Conservation (phyloP, 345 rosid species). For the Bruguiera parviflora region DNA sequence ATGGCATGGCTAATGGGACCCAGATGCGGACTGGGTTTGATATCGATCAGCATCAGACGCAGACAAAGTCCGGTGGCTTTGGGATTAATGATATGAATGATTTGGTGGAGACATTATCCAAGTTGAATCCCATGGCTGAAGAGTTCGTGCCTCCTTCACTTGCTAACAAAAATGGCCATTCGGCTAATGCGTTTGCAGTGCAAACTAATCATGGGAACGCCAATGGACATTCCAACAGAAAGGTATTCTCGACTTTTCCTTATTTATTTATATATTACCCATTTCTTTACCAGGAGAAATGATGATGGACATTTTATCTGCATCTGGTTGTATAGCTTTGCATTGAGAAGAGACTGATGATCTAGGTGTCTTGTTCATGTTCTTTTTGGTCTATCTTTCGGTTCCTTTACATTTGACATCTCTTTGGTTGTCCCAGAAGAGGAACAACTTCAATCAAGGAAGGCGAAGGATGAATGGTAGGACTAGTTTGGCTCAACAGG, state of each 20-base stretch:
- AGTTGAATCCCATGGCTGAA: constrained; percentile 92
- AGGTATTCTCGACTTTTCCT: constrained; percentile 44
- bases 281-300: neutral
- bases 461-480: constrained; percentile 74
- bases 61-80: constrained; percentile 26
- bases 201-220: constrained; percentile 45
- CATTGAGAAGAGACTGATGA: neutral
- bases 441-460: constrained; percentile 60
- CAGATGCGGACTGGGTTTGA: constrained; percentile 38
- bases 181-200: constrained; percentile 48
- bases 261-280: neutral
- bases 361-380: neutral
- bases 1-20: constrained; percentile 24
- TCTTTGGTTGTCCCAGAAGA: constrained; percentile 47
- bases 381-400: neutral
- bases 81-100: constrained; percentile 59
- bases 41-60: constrained; percentile 24
- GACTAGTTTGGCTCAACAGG: constrained; percentile 84
- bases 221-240: constrained; percentile 51
- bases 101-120: constrained; percentile 76
- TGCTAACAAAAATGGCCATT: constrained; percentile 33
- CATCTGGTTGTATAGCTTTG: neutral
- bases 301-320: neutral
- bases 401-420: neutral
- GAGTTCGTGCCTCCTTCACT: constrained; percentile 91